phyloP scores from a whole-genome alignment of 805 yeast genomes.

The Hanseniaspora valbyensis region DNA sequence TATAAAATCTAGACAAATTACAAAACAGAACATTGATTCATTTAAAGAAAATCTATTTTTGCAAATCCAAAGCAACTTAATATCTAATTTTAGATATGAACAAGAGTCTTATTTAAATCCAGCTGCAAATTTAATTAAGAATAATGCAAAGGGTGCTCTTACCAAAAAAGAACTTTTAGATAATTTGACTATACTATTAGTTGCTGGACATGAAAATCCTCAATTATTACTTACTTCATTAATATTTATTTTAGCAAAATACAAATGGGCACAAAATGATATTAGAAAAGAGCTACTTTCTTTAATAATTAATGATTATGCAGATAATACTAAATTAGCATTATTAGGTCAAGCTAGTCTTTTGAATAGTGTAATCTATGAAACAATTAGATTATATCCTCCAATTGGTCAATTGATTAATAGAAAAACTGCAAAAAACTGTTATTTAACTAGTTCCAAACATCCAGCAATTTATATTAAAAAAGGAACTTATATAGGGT shows the following conservation, averaged over 20 bases:
- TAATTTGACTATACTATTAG: constrained; percentile 43
- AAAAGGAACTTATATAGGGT: constrained; percentile 43
- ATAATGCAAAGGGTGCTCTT: constrained; percentile 31
- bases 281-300: constrained; percentile 23
- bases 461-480: constrained; percentile 34
- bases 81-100: constrained; percentile 26
- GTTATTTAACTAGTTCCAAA: neutral
- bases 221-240: constrained; percentile 40
- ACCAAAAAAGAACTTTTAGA: constrained; percentile 41
- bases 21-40: constrained; percentile 33
- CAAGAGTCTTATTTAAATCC: constrained; percentile 29
- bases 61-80: constrained; percentile 29
- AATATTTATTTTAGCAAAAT: constrained; percentile 38
- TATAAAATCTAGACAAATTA: constrained; percentile 36
- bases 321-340: constrained; percentile 20
- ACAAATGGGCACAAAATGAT: constrained; percentile 25
- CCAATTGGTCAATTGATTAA: constrained; percentile 49
- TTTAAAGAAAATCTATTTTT: constrained; percentile 33
- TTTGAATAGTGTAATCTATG: constrained; percentile 27
- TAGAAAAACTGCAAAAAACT: constrained; percentile 35
- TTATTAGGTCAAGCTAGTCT: constrained; percentile 27
- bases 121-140: constrained; percentile 34
- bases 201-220: constrained; percentile 59
- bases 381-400: constrained; percentile 42
- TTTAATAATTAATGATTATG: neutral